These are phyloP conservation scores for Paraurostyla sp. DNA, from an alignment of 73 alveolate species.

Conservation along the genomic window DNA sequence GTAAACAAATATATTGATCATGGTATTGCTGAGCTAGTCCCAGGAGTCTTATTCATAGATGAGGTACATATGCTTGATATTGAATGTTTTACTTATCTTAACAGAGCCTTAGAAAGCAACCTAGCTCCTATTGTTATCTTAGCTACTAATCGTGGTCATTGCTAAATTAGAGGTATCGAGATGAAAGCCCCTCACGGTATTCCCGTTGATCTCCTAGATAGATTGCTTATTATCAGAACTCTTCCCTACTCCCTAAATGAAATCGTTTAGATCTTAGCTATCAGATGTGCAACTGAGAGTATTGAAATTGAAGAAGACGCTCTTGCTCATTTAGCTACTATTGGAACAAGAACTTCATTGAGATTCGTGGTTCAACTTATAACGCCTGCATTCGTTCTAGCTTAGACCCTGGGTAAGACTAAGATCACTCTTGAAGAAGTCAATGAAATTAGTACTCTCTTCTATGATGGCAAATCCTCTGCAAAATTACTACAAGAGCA, in stretches of 20 bases:
- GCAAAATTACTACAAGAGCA: constrained; percentile 97
- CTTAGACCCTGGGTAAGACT: constrained; percentile 96
- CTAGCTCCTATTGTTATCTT: constrained; percentile 99
- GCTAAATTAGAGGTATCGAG: constrained; percentile 99
- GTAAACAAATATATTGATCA: constrained; percentile 99
- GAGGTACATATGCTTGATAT: constrained; percentile 99
- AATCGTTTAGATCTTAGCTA: constrained; percentile 95
- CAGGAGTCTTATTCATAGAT: constrained; percentile 99
- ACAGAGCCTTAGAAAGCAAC: constrained; percentile 98
- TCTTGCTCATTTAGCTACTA: constrained; percentile 89
- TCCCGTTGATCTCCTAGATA: constrained; percentile 98
- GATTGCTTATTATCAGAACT: constrained; percentile 97
- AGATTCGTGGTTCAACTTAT: constrained; percentile 95
- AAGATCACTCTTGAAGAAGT: constrained; percentile 85
- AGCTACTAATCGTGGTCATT: constrained; percentile 99
- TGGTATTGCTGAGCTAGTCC: constrained; percentile 99
- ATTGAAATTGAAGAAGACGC: constrained; percentile 98
- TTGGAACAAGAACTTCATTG: constrained; percentile 87
- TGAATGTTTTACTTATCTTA: constrained; percentile 99
- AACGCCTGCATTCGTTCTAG: constrained; percentile 97
- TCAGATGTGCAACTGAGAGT: constrained; percentile 98
- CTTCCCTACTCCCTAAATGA: constrained; percentile 98
- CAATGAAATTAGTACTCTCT: constrained; percentile 94
- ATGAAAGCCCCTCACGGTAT: constrained; percentile 99
- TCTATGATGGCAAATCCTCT: constrained; percentile 98